Evolutionary conservation across 345 rosid genomes (phyloP), one percentile per base, ranked within the genome.

Genomic region (Salix exigua): DNA sequence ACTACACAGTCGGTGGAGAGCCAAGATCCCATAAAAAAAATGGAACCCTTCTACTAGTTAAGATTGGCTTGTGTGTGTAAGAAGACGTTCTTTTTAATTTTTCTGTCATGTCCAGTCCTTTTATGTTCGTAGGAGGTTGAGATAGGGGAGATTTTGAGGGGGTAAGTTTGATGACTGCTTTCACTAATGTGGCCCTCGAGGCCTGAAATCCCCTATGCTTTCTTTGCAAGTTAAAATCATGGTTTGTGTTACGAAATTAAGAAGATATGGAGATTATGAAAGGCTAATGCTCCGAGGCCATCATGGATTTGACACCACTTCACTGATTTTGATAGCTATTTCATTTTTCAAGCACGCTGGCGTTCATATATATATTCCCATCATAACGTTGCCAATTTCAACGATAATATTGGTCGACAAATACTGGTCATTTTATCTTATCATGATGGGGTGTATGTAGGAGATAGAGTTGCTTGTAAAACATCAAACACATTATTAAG

Each of bases 61-160:
- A 66, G 77, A 70, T n/a, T 77, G 73, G 82, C 70, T 83, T 82
- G 86, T 75, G 85, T 79, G 89, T 78, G 85, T 69, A 75, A 73
- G 80, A 25, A 65, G 44, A 48, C 65, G 67, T 77, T 73, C 53
- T 72, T n/a, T 65, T n/a, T 11, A 26, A 69, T 37, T 61, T 40
- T 62, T 31, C 62, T 6, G 37, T 72, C 74, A 23, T 38, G 42
- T 48, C 21, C 60, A 23, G 16, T 7, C 44, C 64, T 9, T 44
- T 74, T n/a, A 33, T 60, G 68, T 75, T 78, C 33, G 80, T 53
- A 73, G 84, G 38, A 68, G 78, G 73, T 71, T 17, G 75, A 44
- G 35, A 40, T 68, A 67, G 68, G 73, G 60, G 55, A 58, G 79
- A 67, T 79, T 83, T 82, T 82, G 76, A 44, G 76, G 84, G 78